phyloP scores from a whole-genome alignment of 495 filamentous ascomycete genomes.

The Friedmanniomyces endolithicus region DNA sequence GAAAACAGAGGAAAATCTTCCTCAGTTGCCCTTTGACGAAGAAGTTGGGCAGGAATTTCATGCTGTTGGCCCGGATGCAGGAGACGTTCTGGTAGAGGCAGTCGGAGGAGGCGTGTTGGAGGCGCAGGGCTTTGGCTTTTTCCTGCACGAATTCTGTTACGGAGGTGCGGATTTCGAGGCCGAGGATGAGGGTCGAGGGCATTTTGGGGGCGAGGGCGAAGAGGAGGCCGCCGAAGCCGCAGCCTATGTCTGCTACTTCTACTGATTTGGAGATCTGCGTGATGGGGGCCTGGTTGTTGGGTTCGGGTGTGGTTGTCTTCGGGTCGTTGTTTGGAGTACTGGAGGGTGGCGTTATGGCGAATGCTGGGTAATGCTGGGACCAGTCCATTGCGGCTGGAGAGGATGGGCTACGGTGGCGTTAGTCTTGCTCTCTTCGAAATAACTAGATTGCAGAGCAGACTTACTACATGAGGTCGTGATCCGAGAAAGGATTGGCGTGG shows the following conservation, averaged over 20 bases:
- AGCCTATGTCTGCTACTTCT: conserved; percentile 94
- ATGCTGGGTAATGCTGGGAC: conserved; percentile 62
- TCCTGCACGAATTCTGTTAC: conserved; percentile 83
- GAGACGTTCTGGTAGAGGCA: conserved; percentile 68
- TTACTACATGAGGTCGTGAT: conserved; percentile 80
- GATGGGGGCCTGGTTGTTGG: not conserved
- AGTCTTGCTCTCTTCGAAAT: not conserved
- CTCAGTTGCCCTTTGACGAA: conserved; percentile 62
- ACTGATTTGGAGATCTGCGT: conserved; percentile 37
- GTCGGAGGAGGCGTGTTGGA: conserved; percentile 40
- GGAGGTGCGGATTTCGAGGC: conserved; percentile 82
- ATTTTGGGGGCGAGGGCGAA: conserved; percentile 71
- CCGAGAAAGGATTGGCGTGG: conserved; percentile 95
- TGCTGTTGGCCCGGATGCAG: conserved; percentile 81
- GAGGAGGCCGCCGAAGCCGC: conserved; percentile 84
- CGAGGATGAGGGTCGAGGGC: conserved; percentile 67
- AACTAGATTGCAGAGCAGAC: conserved; percentile 19
- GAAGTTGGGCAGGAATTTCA: conserved; percentile 98
- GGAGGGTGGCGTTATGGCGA: not conserved
- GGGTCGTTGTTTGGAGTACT: not conserved
- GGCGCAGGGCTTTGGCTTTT: conserved; percentile 67
- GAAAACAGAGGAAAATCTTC: conserved; percentile 95
- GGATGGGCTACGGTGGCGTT: conserved; percentile 49
- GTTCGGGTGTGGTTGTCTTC: not conserved
- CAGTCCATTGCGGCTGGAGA: conserved; percentile 82